Base-by-base conservation (phyloP, 1,139 yeast species). In the Blastobotrys raffinosifermentans region DNA sequence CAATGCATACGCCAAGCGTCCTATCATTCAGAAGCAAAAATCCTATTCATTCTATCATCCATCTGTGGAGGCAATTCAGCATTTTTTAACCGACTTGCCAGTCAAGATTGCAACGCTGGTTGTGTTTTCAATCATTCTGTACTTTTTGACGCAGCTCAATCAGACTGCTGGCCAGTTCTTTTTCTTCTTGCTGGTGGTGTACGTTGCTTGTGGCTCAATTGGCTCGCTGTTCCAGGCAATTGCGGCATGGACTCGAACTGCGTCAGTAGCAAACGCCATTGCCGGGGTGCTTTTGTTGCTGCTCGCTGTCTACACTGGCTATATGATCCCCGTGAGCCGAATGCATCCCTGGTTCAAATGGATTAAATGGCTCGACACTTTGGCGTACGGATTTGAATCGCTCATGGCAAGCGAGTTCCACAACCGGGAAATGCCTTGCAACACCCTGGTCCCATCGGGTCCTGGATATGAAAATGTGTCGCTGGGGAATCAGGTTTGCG, bases 221-320 rank as follows among this genome's bases (percentile, higher is more conserved):
- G 67, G 77, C 2, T 75, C 73, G 47, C 64, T 74, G 45, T 79
- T 77, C 60, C 71, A 77, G 51, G 61, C 75, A 37, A 67, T 78
- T 52, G 80, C 83, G 32, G 71, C 80, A 15, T 54, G 70, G 25
- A 66, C 76, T 19, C 72, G 66, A 22, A 68, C 74, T 31, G 64
- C 74, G 43, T 69, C 73, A 10, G 68, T 71, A 38, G 83, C 83
- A n/a, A 69, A 70, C 64, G 64, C 73, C 7, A 61, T 74, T 9
- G 72, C 75, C 4, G 69, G 76, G 33, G 54, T 70, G 11, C 54
- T 68, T 29, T 57, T 72, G 45, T 51, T 70, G 40, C 69, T 69
- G 22, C 57, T 72, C 55, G 65, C 69, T 31, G 62, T 71, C 50
- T 70, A 69, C 51, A 69, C 77, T 22, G 73, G 77, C 31, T 70